A percentile compares a stretch with the other conserved stretches of the same genome.
phyloP scores from a whole-genome alignment of 2,329 filamentous ascomycete genomes.

The Aspergillus nomiae region DNA sequence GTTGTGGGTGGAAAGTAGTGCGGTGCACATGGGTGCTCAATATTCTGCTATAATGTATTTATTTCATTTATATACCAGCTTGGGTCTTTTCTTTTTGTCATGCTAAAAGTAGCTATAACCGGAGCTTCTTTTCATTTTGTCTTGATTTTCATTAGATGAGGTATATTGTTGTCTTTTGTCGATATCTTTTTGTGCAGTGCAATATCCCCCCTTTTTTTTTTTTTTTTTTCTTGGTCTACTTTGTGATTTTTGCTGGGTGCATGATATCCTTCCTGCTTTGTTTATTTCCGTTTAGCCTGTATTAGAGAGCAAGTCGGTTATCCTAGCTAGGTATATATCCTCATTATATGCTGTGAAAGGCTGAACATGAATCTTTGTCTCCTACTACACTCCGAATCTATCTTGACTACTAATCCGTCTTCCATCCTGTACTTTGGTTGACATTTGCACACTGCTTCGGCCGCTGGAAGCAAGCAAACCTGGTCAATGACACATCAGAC shows the following conservation, averaged over 20 bases:
- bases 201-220: neutral
- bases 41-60: neutral
- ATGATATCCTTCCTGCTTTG: neutral
- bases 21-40: neutral
- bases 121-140: neutral
- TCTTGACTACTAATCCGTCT: neutral
- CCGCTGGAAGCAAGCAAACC: neutral
- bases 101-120: neutral
- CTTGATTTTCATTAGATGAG: too few relatives aligned
- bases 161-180: neutral
- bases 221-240: neutral
- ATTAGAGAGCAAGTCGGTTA: neutral
- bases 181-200: neutral
- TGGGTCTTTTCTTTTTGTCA: neutral
- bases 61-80: neutral
- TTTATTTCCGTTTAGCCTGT: neutral
- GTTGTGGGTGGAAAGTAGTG: slow-evolving; percentile 26
- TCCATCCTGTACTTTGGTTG: neutral
- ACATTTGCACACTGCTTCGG: neutral
- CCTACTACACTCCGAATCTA: neutral
- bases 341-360: neutral
- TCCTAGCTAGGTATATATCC: neutral
- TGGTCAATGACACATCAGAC: neutral
- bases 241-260: neutral
- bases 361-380: neutral